These are phyloP conservation scores for Protea cynaroides DNA, from an alignment of 164 flowering plant species.

Conservation along the genomic window DNA sequence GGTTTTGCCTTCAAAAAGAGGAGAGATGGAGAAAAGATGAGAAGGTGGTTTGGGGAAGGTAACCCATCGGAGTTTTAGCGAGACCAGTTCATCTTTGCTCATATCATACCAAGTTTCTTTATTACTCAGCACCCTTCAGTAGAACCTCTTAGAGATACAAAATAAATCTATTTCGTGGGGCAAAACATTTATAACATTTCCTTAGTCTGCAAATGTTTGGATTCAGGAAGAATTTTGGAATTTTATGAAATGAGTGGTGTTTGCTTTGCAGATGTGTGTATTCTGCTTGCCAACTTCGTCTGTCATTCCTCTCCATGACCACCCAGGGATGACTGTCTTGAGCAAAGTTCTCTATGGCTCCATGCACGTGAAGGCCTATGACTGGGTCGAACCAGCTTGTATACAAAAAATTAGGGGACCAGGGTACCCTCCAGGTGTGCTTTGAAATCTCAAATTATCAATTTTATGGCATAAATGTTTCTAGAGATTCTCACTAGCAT, in stretches of 20 bases:
- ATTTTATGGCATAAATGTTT: neutral
- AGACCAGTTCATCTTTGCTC: no score
- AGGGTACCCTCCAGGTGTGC: conserved; percentile 40
- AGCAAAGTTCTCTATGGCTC: conserved; percentile 96
- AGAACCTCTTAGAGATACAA: neutral
- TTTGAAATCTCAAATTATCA: conserved; percentile 1
- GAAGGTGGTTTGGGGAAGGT: no score
- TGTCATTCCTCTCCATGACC: conserved; percentile 95
- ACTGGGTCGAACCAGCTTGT: conserved; percentile 84
- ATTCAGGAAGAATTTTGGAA: neutral
- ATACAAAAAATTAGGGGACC: conserved; percentile 32
- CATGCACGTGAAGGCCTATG: conserved; percentile 91
- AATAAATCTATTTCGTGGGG: conserved; percentile 1
- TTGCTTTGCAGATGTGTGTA: conserved; percentile 76
- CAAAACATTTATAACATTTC: neutral
- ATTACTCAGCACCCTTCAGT: no score
- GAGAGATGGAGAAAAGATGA: no score
- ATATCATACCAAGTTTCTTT: no score
- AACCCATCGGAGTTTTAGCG: no score
- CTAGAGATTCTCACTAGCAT: neutral
- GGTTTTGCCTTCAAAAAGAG: no score
- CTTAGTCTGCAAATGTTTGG: neutral
- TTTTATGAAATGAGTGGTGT: neutral
- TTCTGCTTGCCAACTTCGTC: conserved; percentile 93
- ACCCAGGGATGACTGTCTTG: conserved; percentile 91